These are phyloP conservation scores for Chrysanthemum seticuspe DNA, from an alignment of 129 eudicot genomes.

Conservation along the genomic window DNA sequence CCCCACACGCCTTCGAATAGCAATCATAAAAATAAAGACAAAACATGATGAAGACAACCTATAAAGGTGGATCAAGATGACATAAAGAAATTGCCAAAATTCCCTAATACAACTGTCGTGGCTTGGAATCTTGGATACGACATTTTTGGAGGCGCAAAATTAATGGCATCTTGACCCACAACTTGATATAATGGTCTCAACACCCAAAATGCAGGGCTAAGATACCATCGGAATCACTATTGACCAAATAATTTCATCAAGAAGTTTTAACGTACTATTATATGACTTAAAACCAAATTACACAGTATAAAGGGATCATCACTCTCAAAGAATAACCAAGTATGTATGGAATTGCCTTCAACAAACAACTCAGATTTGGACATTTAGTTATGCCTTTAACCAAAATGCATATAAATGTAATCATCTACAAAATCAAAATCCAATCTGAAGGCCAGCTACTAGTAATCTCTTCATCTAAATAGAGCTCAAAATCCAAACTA, in stretches of 20 bases:
- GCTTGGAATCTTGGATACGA: background rate
- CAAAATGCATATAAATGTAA: constrained; percentile 11
- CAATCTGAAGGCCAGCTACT: constrained; percentile 14
- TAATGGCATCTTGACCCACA: background rate
- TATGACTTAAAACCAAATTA: background rate
- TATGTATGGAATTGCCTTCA: background rate
- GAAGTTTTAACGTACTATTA: background rate
- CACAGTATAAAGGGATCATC: constrained; percentile 6
- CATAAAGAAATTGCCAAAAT: constrained; percentile 12
- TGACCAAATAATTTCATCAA: background rate
- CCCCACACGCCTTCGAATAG: background rate
- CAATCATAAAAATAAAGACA: background rate
- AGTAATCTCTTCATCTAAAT: constrained; percentile 21
- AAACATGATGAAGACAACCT: background rate
- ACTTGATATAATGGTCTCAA: background rate
- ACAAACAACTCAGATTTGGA: background rate
- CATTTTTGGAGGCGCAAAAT: constrained; percentile 1
- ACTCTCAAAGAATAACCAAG: background rate
- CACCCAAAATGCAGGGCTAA: background rate
- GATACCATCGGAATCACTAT: too few relatives aligned
- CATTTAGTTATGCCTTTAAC: background rate
- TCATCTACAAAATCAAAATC: constrained; percentile 19
- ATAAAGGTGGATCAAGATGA: constrained; percentile 2
- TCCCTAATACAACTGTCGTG: background rate
- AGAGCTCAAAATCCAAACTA: constrained; percentile 17